Evolutionary conservation across 768 basidiomycete genomes (phyloP).

Genomic region (Suillus decipiens): DNA sequence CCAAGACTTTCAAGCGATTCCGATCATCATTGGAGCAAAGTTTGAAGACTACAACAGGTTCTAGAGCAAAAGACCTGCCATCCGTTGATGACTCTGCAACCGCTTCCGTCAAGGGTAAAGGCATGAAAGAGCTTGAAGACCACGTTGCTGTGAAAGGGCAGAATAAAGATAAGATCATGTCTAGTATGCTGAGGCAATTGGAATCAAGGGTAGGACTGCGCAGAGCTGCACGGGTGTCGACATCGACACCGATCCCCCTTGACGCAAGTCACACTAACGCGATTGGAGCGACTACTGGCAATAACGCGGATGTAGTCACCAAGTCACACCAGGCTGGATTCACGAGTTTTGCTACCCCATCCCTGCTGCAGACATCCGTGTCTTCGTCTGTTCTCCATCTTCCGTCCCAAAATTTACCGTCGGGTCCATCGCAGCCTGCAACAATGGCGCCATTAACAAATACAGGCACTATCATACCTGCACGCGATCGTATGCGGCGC

Average conservation of each 20-base stretch:
- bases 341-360: slow-evolving; percentile 64
- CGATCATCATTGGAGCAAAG: slow-evolving; percentile 70
- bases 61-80: slow-evolving; percentile 44
- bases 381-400: slow-evolving; percentile 75
- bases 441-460: slow-evolving; percentile 49
- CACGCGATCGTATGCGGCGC: slow-evolving; percentile 46
- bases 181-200: slow-evolving; percentile 47
- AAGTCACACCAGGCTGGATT: slow-evolving; percentile 52
- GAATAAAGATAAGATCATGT: slow-evolving; percentile 44
- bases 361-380: slow-evolving; percentile 68
- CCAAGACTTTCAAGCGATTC: slow-evolving; percentile 62
- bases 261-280: slow-evolving; percentile 29
- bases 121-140: slow-evolving; percentile 37
- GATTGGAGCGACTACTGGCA: slow-evolving; percentile 14
- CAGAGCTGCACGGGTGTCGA: slow-evolving; percentile 40
- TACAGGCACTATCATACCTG: slow-evolving; percentile 47
- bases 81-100: slow-evolving; percentile 46
- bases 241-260: slow-evolving; percentile 41
- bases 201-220: slow-evolving; percentile 57
- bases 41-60: slow-evolving; percentile 62
- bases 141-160: slow-evolving; percentile 23
- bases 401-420: slow-evolving; percentile 55
- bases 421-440: slow-evolving; percentile 52
- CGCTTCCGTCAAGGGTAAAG: slow-evolving; percentile 46
- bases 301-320: slow-evolving; percentile 37